A percentile compares a stretch with the other conserved stretches of the same genome.
Evolutionary conservation across 176 grass and related monocot genomes (phyloP).

Genomic region (Cenchrus americanus): DNA sequence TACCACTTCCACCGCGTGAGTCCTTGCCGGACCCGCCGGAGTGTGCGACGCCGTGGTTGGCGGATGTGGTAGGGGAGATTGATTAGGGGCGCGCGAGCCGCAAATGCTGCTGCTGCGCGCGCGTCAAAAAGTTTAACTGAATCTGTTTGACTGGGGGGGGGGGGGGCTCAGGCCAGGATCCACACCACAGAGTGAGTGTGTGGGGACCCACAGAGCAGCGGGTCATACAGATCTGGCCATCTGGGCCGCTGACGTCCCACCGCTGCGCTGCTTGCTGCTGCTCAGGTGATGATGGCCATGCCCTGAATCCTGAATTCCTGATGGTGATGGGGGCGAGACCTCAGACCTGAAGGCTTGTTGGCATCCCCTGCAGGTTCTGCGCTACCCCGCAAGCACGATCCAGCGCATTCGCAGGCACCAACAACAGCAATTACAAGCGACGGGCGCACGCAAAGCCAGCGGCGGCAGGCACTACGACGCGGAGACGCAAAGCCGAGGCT

Average conservation of each 20-base stretch:
- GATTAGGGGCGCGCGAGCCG: no score
- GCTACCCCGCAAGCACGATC: neutral
- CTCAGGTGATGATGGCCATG: neutral
- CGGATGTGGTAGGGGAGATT: no score
- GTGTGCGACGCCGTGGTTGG: neutral
- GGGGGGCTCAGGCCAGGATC: neutral
- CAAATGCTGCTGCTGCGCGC: neutral
- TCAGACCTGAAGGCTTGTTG: constrained; percentile 27
- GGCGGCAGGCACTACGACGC: neutral
- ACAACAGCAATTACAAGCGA: neutral
- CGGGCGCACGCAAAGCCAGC: neutral
- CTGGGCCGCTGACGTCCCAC: neutral
- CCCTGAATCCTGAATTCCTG: neutral
- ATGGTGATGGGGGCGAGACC: constrained; percentile 2
- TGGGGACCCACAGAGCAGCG: neutral
- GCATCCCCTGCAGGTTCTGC: constrained; percentile 18
- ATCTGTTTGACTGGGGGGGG: neutral
- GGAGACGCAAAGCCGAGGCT: neutral
- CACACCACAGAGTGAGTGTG: neutral
- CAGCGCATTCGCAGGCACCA: neutral
- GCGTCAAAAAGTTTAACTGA: neutral
- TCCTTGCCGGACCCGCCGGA: neutral
- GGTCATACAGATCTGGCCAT: constrained; percentile 12
- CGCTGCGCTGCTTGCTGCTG: neutral
- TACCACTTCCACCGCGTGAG: neutral